Evolutionary conservation across 306 rosid genomes (phyloP), one percentile per base, ranked within the genome.

Genomic region (Luffa acutangula): DNA sequence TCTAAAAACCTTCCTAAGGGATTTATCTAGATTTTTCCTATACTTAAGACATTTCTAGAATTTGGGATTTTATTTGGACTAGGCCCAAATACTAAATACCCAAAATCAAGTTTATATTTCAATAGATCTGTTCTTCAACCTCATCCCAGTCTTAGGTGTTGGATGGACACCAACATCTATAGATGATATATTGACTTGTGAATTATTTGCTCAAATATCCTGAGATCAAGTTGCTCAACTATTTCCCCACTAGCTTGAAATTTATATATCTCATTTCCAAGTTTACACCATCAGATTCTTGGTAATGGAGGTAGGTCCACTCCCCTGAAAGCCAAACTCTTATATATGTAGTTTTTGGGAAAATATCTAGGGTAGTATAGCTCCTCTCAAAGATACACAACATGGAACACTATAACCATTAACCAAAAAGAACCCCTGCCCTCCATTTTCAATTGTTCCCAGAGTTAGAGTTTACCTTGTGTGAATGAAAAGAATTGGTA

Each of bases 51-150:
- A n/a, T n/a, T n/a, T n/a, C n/a, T n/a, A n/a, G n/a, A n/a, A n/a
- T n/a, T n/a, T n/a, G n/a, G n/a, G n/a, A n/a, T n/a, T n/a, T n/a
- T n/a, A n/a, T n/a, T n/a, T n/a, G n/a, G n/a, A n/a, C n/a, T n/a
- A 89, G 79, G 64, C 83, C 85, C 21, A 74, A 85, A n/a, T n/a
- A n/a, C n/a, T n/a, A n/a, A n/a, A n/a, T n/a, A n/a, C n/a, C n/a
- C n/a, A n/a, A n/a, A n/a, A n/a, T n/a, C n/a, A 66, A 8, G 72
- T 86, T 25, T 48, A 62, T 31, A 73, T 59, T 69, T n/a, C n/a
- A n/a, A n/a, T n/a, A n/a, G 84, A 87, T 49, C 91, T 91, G 79
- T 85, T 87, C 87, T 89, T 93, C 88, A 93, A 89, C 93, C 87
- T 92, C 78, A 88, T 92, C 86, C 97, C 97, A 31, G 97, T 93